Evolutionary conservation across 805 yeast genomes (phyloP).

Genomic region (Metschnikowia henanensis): DNA sequence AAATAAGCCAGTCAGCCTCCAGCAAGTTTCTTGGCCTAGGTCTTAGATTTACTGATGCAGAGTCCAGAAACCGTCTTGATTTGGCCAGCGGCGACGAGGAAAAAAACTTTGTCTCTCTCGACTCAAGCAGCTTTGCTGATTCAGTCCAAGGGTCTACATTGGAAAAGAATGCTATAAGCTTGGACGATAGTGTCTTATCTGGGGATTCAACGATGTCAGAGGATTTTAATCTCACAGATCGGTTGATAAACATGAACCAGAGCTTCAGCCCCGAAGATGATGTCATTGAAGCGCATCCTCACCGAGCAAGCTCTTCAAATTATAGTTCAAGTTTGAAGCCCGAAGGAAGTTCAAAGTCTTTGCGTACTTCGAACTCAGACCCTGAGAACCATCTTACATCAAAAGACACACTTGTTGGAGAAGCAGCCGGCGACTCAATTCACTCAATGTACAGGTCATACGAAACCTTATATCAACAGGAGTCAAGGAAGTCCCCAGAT

Average conservation of each 20-base stretch:
- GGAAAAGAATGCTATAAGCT: slow-evolving; percentile 24
- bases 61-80: slow-evolving; percentile 1
- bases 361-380: too few relatives aligned
- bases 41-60: slow-evolving; percentile 3
- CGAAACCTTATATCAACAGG: slow-evolving; percentile 17
- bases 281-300: background rate
- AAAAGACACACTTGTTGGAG: slow-evolving; percentile 26
- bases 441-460: slow-evolving; percentile 28
- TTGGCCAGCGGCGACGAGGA: slow-evolving; percentile 3
- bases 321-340: background rate
- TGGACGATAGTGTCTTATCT: slow-evolving; percentile 20
- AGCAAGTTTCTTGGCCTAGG: slow-evolving; percentile 29
- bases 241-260: slow-evolving; percentile 10
- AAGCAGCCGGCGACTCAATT: slow-evolving; percentile 19
- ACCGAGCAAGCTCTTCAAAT: background rate
- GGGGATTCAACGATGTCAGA: slow-evolving; percentile 24
- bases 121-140: slow-evolving; percentile 18
- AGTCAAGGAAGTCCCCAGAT: slow-evolving; percentile 1
- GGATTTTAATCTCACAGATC: slow-evolving; percentile 13
- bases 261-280: slow-evolving; percentile 1
- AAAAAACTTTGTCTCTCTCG: slow-evolving; percentile 23
- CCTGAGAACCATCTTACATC: slow-evolving; percentile 15
- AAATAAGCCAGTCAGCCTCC: slow-evolving; percentile 24
- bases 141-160: slow-evolving; percentile 22
- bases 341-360: too few relatives aligned